phyloP scores from a whole-genome alignment of 2,329 filamentous ascomycete genomes.

The Claviceps africana region DNA sequence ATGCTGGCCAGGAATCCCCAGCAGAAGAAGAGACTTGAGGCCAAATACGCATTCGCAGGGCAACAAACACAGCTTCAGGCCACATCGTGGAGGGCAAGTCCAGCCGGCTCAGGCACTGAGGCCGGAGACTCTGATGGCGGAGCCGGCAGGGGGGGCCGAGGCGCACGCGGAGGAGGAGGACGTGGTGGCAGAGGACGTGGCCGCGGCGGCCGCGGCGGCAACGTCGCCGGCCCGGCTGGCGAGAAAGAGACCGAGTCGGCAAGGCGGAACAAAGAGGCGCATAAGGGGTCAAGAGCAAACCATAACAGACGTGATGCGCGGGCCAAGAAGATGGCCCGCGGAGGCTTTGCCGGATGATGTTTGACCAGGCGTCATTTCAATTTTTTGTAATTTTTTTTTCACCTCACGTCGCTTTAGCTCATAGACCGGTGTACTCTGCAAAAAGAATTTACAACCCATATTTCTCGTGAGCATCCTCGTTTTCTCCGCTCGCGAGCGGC shows the following conservation, averaged over 20 bases:
- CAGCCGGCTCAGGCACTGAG: slow-evolving; percentile 41
- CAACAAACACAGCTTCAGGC: slow-evolving; percentile 49
- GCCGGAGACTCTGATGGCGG: slow-evolving; percentile 36
- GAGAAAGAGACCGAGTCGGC: slow-evolving; percentile 61
- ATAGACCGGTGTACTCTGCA: neutral
- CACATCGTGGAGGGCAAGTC: slow-evolving; percentile 49
- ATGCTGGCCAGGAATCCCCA: slow-evolving; percentile 67
- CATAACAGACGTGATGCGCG: slow-evolving; percentile 67
- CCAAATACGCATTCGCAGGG: slow-evolving; percentile 53
- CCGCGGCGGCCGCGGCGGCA: slow-evolving; percentile 36
- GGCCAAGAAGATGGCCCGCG: slow-evolving; percentile 50
- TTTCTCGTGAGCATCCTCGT: no score
- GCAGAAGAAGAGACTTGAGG: slow-evolving; percentile 55
- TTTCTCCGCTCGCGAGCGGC: no score
- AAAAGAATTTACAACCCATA: no score
- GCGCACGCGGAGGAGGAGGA: slow-evolving; percentile 16
- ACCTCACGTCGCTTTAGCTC: slow-evolving; percentile 10
- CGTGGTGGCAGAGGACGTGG: slow-evolving; percentile 29
- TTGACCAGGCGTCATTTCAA: neutral
- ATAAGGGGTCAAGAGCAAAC: slow-evolving; percentile 70
- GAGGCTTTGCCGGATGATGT: slow-evolving; percentile 23
- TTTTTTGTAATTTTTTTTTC: no score
- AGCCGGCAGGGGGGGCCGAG: slow-evolving; percentile 17
- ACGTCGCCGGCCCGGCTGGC: slow-evolving; percentile 48
- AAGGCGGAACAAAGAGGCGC: slow-evolving; percentile 64